Conservation (phyloP, 2,329 filamentous ascomycete genomes). For the Colletotrichum siamense region DNA sequence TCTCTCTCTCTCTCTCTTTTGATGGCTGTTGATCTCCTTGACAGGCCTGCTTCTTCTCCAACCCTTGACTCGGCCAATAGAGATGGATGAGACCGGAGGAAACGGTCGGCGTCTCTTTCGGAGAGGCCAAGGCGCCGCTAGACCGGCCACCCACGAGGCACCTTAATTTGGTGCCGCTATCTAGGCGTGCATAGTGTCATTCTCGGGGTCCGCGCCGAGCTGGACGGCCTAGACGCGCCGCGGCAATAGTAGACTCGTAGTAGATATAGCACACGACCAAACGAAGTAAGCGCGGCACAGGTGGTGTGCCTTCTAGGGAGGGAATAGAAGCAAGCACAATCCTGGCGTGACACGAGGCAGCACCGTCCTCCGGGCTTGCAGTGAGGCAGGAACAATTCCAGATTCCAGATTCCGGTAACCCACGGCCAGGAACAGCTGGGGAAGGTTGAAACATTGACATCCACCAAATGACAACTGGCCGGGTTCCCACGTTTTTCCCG, state of each 20-base stretch:
- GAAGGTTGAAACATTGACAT: constrained; percentile 13
- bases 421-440: neutral
- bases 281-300: neutral
- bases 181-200: neutral
- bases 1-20: neutral
- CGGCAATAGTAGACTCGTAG: neutral
- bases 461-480: constrained; percentile 7
- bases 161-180: neutral
- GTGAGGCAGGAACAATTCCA: constrained; percentile 6
- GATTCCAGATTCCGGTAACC: constrained; percentile 4
- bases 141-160: neutral
- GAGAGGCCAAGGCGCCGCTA: neutral
- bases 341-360: constrained; percentile 6
- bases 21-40: neutral
- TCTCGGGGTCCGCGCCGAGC: neutral
- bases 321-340: neutral
- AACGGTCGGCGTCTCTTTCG: neutral
- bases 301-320: neutral
- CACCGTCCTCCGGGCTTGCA: neutral
- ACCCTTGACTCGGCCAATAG: constrained; percentile 7
- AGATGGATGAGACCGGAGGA: neutral
- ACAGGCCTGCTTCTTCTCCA: neutral
- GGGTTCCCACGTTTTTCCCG: constrained; percentile 17
- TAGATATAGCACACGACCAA: neutral
- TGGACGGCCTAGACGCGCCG: neutral